phyloP scores from a whole-genome alignment of 257 asterid genomes.

The Penstemon eatonii region DNA sequence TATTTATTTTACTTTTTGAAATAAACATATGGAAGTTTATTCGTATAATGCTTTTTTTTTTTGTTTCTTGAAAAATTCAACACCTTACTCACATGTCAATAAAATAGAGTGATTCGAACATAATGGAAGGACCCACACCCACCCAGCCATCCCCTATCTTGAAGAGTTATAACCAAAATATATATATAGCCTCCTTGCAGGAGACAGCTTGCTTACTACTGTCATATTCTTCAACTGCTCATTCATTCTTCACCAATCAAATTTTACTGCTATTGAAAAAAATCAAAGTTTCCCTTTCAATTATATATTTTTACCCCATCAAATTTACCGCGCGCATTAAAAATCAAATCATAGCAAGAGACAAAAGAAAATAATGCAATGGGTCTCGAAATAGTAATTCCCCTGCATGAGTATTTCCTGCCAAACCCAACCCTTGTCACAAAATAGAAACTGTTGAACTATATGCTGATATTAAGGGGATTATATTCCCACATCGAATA shows the following conservation, averaged over 20 bases:
- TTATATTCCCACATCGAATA: neutral
- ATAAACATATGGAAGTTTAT: too few species aligned
- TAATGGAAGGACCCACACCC: slow-evolving; percentile 23
- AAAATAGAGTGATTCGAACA: neutral
- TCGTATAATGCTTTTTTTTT: too few species aligned
- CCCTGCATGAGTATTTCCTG: slow-evolving; percentile 55
- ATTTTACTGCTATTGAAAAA: neutral
- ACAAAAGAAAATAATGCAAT: slow-evolving; percentile 63
- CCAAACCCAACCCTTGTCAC: slow-evolving; percentile 46
- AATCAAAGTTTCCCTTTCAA: neutral
- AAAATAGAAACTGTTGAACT: slow-evolving; percentile 35
- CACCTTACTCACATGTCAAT: slow-evolving; percentile 28
- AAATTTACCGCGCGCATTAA: slow-evolving; percentile 23
- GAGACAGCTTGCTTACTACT: slow-evolving; percentile 63
- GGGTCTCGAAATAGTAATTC: slow-evolving; percentile 49
- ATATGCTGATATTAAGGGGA: slow-evolving; percentile 3
- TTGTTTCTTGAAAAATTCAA: neutral
- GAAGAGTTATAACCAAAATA: slow-evolving; percentile 24
- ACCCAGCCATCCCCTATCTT: neutral
- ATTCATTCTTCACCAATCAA: neutral
- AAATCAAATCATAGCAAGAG: slow-evolving; percentile 34
- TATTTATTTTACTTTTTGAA: too few species aligned
- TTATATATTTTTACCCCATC: slow-evolving; percentile 19
- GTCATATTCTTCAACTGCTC: slow-evolving; percentile 34
- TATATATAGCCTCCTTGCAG: slow-evolving; percentile 69